A percentile compares a stretch with the other conserved stretches of the same genome.
Conservation (phyloP, 2,329 filamentous ascomycete genomes). For the Chlorencoelia australis region DNA sequence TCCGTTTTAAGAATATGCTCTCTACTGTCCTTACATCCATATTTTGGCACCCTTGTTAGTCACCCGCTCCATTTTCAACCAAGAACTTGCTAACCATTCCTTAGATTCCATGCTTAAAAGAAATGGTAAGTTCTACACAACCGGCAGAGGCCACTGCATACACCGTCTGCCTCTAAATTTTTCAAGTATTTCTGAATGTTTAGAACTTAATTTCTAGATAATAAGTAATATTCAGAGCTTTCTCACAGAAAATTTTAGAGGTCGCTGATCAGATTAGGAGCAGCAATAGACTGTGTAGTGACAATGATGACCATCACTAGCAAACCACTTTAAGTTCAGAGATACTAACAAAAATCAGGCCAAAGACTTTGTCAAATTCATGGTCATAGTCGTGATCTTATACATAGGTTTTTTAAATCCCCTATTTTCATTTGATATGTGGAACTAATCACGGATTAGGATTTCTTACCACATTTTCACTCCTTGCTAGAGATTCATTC, state of each 20-base stretch:
- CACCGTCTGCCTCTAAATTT: too few species aligned
- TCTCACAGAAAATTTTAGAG: too few species aligned
- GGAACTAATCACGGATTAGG: constrained; percentile 30
- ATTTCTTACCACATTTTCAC: constrained; percentile 78
- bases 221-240: too few species aligned
- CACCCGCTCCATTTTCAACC: too few species aligned
- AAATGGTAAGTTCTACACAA: constrained; percentile 52
- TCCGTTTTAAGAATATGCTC: constrained; percentile 60
- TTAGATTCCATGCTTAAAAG: constrained; percentile 75
- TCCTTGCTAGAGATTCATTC: constrained; percentile 63
- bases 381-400: constrained; percentile 67
- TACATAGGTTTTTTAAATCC: constrained; percentile 58
- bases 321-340: neutral
- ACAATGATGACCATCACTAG: too few species aligned
- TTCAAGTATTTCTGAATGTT: neutral
- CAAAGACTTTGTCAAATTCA: constrained; percentile 82
- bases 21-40: constrained; percentile 75
- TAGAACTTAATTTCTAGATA: too few species aligned
- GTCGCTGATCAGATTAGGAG: too few species aligned
- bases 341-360: constrained; percentile 45
- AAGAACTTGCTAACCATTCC: constrained; percentile 12
- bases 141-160: too few species aligned
- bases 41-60: constrained; percentile 66
- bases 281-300: too few species aligned
- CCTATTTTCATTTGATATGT: neutral